Conservation (phyloP, 257 asterid genomes). For the Leonotis leonurus region DNA sequence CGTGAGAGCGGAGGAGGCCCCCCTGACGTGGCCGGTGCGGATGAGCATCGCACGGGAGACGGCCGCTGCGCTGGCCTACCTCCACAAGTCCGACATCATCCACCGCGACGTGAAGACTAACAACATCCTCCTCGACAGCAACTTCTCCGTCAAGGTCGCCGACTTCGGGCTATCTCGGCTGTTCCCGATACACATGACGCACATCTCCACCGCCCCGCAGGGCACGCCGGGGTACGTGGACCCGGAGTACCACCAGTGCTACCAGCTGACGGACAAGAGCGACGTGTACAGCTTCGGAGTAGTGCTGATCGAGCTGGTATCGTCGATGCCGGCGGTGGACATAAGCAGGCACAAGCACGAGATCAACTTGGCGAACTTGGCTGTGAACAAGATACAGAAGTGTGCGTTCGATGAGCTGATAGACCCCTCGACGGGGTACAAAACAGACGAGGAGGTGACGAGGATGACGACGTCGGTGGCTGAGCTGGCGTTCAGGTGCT, state of each 20-base stretch:
- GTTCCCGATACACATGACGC: constrained; percentile 54
- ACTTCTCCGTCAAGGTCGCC: constrained; percentile 63
- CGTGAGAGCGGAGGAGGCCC: constrained; percentile 26
- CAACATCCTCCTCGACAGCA: constrained; percentile 58
- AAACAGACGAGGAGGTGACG: constrained; percentile 34
- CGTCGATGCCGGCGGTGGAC: constrained; percentile 79
- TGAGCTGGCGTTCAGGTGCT: constrained; percentile 62
- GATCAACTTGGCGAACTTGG: constrained; percentile 61
- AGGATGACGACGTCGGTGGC: constrained; percentile 73
- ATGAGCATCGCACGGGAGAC: constrained; percentile 70
- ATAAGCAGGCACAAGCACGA: constrained; percentile 56
- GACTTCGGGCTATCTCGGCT: constrained; percentile 77
- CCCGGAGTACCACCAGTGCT: constrained; percentile 70
- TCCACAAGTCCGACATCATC: constrained; percentile 56
- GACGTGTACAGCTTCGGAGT: constrained; percentile 85
- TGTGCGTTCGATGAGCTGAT: constrained; percentile 61
- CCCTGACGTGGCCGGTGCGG: constrained; percentile 49
- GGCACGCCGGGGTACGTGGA: constrained; percentile 86
- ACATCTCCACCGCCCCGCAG: constrained; percentile 79
- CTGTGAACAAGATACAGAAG: constrained; percentile 47
- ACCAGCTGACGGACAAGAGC: constrained; percentile 63
- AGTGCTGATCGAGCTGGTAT: constrained; percentile 64
- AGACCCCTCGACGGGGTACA: constrained; percentile 48
- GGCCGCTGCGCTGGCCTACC: constrained; percentile 59
- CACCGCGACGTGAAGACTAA: constrained; percentile 73